Percentiles rank a stretch among this genome's conserved stretches.
These are phyloP conservation scores for Phyllosticta citriasiana DNA, from an alignment of 2,329 filamentous ascomycete species.

Conservation along the genomic window DNA sequence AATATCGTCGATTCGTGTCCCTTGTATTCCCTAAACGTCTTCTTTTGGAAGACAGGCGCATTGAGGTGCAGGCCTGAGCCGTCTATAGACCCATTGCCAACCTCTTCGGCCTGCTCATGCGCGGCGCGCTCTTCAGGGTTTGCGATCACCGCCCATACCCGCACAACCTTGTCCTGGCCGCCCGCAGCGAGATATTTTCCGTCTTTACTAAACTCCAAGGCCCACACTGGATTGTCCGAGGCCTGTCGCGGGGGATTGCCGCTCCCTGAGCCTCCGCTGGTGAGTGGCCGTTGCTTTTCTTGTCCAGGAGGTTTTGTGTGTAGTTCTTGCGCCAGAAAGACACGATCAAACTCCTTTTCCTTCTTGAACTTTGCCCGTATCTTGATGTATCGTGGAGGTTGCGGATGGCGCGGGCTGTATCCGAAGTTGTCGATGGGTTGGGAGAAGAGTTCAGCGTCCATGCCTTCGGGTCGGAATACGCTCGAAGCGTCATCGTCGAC, in stretches of 20 bases:
- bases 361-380: slow-evolving; percentile 75
- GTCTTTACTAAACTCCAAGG: slow-evolving; percentile 84
- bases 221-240: slow-evolving; percentile 67
- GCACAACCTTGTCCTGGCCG: slow-evolving; percentile 74
- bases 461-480: slow-evolving; percentile 62
- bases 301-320: slow-evolving; percentile 37
- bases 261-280: slow-evolving; percentile 11
- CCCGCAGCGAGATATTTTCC: slow-evolving; percentile 86
- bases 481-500: slow-evolving; percentile 31
- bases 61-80: slow-evolving; percentile 57
- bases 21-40: slow-evolving; percentile 67
- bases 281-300: slow-evolving; percentile 18
- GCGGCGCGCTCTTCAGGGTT: slow-evolving; percentile 67
- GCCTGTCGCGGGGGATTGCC: not conserved
- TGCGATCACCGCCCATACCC: slow-evolving; percentile 81
- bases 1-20: slow-evolving; percentile 81
- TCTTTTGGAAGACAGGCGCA: slow-evolving; percentile 78
- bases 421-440: slow-evolving; percentile 61
- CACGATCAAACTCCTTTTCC: slow-evolving; percentile 66
- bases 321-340: slow-evolving; percentile 92
- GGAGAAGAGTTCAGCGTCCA: slow-evolving; percentile 73
- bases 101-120: slow-evolving; percentile 61
- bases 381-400: slow-evolving; percentile 84
- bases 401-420: slow-evolving; percentile 78
- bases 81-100: slow-evolving; percentile 30